A percentile compares a stretch with the other conserved stretches of the same genome.
Conservation (phyloP, 495 filamentous ascomycete species). For the Darksidea phi region DNA sequence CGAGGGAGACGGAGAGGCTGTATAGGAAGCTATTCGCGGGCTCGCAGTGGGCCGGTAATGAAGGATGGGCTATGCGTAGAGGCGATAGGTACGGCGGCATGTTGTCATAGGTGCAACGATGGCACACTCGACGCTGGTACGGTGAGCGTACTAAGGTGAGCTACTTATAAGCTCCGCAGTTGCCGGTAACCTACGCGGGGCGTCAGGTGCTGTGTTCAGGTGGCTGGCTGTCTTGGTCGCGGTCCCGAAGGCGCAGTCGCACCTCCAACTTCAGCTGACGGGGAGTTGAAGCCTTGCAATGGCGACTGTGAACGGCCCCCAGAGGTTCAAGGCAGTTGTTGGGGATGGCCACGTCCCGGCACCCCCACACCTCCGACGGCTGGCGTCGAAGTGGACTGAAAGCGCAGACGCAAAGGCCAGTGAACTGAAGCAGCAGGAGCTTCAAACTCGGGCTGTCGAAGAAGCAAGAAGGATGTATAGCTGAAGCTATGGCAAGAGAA, state of each 20-base stretch:
- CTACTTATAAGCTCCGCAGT: slow-evolving; percentile 1
- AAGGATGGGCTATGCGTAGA: slow-evolving; percentile 31
- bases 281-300: background rate
- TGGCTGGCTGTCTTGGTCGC: slow-evolving; percentile 18
- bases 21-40: slow-evolving; percentile 60
- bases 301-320: background rate
- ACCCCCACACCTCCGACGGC: too few species aligned
- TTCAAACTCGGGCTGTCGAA: background rate
- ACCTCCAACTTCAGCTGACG: slow-evolving; percentile 20
- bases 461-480: slow-evolving; percentile 3
- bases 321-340: too few species aligned
- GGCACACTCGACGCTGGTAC: slow-evolving; percentile 14
- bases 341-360: too few species aligned
- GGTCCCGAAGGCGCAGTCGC: slow-evolving; percentile 34
- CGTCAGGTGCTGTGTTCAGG: slow-evolving; percentile 33
- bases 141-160: slow-evolving; percentile 5
- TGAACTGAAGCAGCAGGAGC: too few species aligned
- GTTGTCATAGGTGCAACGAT: slow-evolving; percentile 34
- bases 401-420: too few species aligned
- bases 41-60: slow-evolving; percentile 62
- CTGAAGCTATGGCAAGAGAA: background rate
- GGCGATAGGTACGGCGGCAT: slow-evolving; percentile 35
- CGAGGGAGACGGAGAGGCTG: slow-evolving; percentile 58
- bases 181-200: background rate
- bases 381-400: too few species aligned